phyloP scores from a whole-genome alignment of 1,284 basidiomycete species.

The Tilletia indica region DNA sequence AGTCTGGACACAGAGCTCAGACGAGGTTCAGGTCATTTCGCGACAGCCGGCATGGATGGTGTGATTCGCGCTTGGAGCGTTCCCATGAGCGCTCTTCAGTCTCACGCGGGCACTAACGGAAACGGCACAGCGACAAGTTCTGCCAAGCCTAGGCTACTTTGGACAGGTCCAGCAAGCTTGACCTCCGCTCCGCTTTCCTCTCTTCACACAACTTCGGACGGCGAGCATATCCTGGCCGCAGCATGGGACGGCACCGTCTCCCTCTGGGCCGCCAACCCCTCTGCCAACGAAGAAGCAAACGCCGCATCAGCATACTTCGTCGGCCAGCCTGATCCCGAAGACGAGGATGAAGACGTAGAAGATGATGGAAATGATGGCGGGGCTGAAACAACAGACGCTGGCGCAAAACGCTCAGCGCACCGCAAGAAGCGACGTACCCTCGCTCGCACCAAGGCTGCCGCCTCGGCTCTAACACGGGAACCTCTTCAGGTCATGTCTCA shows the following conservation, averaged over 20 bases:
- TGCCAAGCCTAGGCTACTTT: slow-evolving; percentile 9
- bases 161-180: slow-evolving; percentile 14
- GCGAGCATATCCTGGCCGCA: slow-evolving; percentile 30
- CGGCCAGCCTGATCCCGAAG: slow-evolving; percentile 8
- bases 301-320: slow-evolving; percentile 7
- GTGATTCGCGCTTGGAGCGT: slow-evolving; percentile 58
- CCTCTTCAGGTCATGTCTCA: slow-evolving; percentile 24
- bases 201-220: slow-evolving; percentile 13
- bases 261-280: slow-evolving; percentile 37
- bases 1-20: slow-evolving; percentile 60
- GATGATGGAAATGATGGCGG: slow-evolving; percentile 27
- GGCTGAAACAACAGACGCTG: slow-evolving; percentile 23
- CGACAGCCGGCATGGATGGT: slow-evolving; percentile 81
- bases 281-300: not conserved
- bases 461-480: not conserved
- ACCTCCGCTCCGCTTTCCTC: slow-evolving; percentile 6
- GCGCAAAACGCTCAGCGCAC: slow-evolving; percentile 5
- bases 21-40: slow-evolving; percentile 50
- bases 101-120: not conserved
- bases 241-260: slow-evolving; percentile 50
- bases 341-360: slow-evolving; percentile 11
- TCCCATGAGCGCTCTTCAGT: not conserved
- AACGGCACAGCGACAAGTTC: not conserved
- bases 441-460: slow-evolving; percentile 8
- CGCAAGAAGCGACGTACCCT: slow-evolving; percentile 17